Evolutionary conservation across 805 yeast species (phyloP), one percentile per base, ranked within the genome.

Genomic region (Vanderwaltozyma polyspora): DNA sequence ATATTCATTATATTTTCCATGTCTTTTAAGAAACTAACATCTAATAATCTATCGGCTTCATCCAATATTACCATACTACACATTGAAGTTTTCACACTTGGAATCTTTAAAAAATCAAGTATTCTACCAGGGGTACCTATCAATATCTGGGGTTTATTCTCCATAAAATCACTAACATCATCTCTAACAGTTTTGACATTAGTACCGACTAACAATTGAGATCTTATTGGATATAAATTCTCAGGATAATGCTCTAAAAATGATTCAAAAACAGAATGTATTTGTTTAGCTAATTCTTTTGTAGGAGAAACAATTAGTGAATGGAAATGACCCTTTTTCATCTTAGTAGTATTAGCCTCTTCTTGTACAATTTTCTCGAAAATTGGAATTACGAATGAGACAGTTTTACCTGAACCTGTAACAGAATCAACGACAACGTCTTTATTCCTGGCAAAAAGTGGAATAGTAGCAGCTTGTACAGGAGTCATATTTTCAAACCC

Each of bases 401-500:
- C 57, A 0, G 98, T 91, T 55, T 91, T 91, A n/a, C 98, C 98
- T 0, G 96, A 86, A 0, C 98, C 98, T 0, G 98, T 91, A 1
- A 85, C 95, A 0, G 96, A 94, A 54, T 91, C 96, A 1, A 86
- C 97, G 7, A 91, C 91, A 3, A 91, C 95, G 59, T 91, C 98
- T 50, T 89, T 89, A 51, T 86, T 81, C 14, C 76, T 76, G 16
- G 79, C 59, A 43, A 91, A 72, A 39, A 87, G 62, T 0, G 98
- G 98, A 32, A 91, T 81, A 0, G 93, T 78, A 0, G 96, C 74
- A 0, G 98, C 97, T 54, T 91, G 98, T 0, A 91, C 98, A 0
- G 98, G 95, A 0, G 98, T 91, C 95, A 89, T 85, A 10, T 72
- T 55, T 3, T 72, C 70, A 52, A 71, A 87, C 2, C 94, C 95